Evolutionary conservation across 2,329 filamentous ascomycete genomes (phyloP).

Genomic region (Aaosphaeria arxii): DNA sequence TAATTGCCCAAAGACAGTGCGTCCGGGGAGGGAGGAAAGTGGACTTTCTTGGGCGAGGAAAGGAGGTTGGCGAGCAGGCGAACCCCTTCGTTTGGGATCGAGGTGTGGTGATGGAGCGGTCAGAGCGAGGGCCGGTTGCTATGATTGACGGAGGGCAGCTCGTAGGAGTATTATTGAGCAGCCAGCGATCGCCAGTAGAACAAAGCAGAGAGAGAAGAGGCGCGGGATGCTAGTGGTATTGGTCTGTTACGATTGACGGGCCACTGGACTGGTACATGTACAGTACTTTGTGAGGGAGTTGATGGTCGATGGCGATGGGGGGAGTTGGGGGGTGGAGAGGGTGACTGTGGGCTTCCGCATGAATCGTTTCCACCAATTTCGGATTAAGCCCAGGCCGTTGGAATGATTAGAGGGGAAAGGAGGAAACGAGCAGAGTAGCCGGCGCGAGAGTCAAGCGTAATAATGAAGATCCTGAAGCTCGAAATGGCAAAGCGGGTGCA

Average conservation of each 20-base stretch:
- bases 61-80: conserved; percentile 21
- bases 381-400: conserved; percentile 30
- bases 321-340: conserved; percentile 13
- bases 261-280: too few relatives aligned
- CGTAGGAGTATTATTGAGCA: too few relatives aligned
- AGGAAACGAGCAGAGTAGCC: conserved; percentile 12
- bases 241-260: too few relatives aligned
- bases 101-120: conserved; percentile 11
- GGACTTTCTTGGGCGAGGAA: conserved; percentile 20
- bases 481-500: conserved; percentile 25
- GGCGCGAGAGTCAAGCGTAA: conserved; percentile 27
- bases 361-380: conserved; percentile 32
- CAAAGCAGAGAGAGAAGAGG: too few relatives aligned
- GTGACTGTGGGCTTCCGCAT: conserved; percentile 32
- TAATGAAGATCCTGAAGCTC: conserved; percentile 30
- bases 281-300: conserved; percentile 11
- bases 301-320: too few relatives aligned
- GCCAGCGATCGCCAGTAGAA: too few relatives aligned
- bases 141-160: conserved; percentile 25
- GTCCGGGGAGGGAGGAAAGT: conserved; percentile 34
- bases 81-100: conserved; percentile 6
- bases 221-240: too few relatives aligned
- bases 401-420: conserved; percentile 37
- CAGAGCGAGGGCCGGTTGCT: conserved; percentile 18
- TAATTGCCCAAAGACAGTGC: conserved; percentile 34